Evolutionary conservation across 768 basidiomycete genomes (phyloP).

Genomic region (Mycena leptocephala): DNA sequence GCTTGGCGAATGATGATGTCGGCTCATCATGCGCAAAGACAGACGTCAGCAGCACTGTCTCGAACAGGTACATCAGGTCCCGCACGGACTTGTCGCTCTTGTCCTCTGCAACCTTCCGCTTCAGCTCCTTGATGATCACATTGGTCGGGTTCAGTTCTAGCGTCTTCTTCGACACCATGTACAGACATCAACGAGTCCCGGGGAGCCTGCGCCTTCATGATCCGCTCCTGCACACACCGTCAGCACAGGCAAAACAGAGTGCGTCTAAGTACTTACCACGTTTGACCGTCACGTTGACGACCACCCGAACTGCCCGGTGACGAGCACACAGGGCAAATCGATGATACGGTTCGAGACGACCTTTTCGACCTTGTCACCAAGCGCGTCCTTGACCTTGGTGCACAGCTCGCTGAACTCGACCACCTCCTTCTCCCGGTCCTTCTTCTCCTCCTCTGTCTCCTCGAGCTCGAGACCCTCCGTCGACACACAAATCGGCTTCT

Average conservation of each 20-base stretch:
- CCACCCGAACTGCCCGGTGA: slow-evolving; percentile 99
- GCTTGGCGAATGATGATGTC: slow-evolving; percentile 93
- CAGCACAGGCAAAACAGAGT: slow-evolving; percentile 4
- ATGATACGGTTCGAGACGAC: slow-evolving; percentile 98
- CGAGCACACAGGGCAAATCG: slow-evolving; percentile 96
- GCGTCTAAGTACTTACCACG: slow-evolving; percentile 74
- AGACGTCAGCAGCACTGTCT: slow-evolving; percentile 96
- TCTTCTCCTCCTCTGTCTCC: slow-evolving; percentile 99
- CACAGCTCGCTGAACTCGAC: slow-evolving; percentile 91
- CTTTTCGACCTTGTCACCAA: slow-evolving; percentile 99
- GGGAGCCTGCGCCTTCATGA: slow-evolving; percentile 99
- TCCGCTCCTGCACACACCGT: slow-evolving; percentile 76
- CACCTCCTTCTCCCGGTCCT: slow-evolving; percentile 87
- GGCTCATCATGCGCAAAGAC: slow-evolving; percentile 98
- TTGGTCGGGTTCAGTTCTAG: slow-evolving; percentile 95
- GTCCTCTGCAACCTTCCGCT: slow-evolving; percentile 95
- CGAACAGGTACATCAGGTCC: slow-evolving; percentile 96
- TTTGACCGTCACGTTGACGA: too few relatives aligned
- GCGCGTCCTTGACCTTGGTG: slow-evolving; percentile 96
- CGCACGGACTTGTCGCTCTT: slow-evolving; percentile 99
- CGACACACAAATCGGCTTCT: slow-evolving; percentile 97
- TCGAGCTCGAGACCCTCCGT: slow-evolving; percentile 99
- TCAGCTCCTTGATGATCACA: slow-evolving; percentile 96
- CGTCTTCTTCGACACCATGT: slow-evolving; percentile 99
- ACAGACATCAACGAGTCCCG: slow-evolving; percentile 99